Evolutionary conservation across 768 basidiomycete species (phyloP).

Genomic region (Boletus reticuloceps): DNA sequence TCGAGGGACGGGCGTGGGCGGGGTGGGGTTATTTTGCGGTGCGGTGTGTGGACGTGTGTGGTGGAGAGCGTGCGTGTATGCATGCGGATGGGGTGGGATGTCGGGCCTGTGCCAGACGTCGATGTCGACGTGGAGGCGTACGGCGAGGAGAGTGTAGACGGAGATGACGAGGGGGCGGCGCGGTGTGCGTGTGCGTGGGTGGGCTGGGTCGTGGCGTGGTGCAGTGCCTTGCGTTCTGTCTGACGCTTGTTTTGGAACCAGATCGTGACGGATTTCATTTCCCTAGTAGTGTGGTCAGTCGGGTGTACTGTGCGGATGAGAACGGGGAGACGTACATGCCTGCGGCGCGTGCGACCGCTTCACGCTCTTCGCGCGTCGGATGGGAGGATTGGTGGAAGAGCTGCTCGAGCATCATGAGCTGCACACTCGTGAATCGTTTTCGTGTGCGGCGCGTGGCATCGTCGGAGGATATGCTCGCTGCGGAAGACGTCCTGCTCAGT

Average conservation of each 20-base stretch:
- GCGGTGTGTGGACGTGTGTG: conserved; percentile 17
- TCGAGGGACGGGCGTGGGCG: conserved; percentile 32
- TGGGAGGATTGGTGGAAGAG: conserved; percentile 72
- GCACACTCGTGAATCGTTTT: conserved; percentile 64
- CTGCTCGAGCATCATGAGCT: conserved; percentile 71
- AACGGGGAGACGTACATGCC: conserved; percentile 50
- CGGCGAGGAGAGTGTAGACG: conserved; percentile 16
- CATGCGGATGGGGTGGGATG: conserved; percentile 25
- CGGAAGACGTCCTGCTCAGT: conserved; percentile 56
- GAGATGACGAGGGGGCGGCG: conserved; percentile 16
- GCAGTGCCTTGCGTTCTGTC: conserved; percentile 53
- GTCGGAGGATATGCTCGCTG: conserved; percentile 55
- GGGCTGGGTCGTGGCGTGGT: conserved; percentile 30
- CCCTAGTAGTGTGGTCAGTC: conserved; percentile 23
- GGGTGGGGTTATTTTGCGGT: conserved; percentile 29
- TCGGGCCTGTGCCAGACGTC: neutral
- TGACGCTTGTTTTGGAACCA: conserved; percentile 37
- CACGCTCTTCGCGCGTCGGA: conserved; percentile 73
- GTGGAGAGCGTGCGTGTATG: conserved; percentile 36
- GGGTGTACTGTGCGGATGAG: neutral
- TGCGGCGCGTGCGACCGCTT: conserved; percentile 56
- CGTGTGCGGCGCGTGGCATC: conserved; percentile 55
- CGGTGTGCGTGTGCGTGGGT: conserved; percentile 19
- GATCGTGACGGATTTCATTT: conserved; percentile 36
- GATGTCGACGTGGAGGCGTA: conserved; percentile 23